A percentile compares a stretch with the other conserved stretches of the same genome.
Evolutionary conservation across 2,329 filamentous ascomycete genomes (phyloP).

Genomic region (Alternaria tenuissima): DNA sequence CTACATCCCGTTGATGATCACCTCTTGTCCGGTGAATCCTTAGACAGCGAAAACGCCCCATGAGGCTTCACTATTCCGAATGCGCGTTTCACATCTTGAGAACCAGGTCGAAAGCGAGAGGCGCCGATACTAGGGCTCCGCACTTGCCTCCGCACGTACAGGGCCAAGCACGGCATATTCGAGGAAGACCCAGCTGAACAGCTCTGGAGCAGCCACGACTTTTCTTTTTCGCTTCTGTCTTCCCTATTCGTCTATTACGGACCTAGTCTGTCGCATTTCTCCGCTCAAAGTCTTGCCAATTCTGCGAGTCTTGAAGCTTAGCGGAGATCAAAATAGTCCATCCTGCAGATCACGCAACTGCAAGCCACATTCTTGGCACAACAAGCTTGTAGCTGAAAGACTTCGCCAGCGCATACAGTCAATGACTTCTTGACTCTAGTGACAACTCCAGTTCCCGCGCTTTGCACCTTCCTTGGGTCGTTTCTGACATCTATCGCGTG

Average conservation of each 20-base stretch:
- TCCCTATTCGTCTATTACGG: conserved; percentile 5
- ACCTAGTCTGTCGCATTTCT: not conserved
- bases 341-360: conserved; percentile 1
- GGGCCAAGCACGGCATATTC: conserved; percentile 3
- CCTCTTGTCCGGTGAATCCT: not conserved
- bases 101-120: not conserved
- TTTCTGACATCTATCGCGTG: not conserved
- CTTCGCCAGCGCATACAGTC: not conserved
- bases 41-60: not conserved
- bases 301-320: conserved; percentile 10
- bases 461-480: not conserved
- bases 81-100: not conserved
- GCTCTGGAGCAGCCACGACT: conserved; percentile 29
- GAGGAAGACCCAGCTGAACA: conserved; percentile 21
- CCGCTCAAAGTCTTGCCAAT: conserved; percentile 8
- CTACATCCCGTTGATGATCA: not conserved
- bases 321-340: conserved; percentile 3
- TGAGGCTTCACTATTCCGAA: not conserved
- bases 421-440: not conserved
- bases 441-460: not conserved
- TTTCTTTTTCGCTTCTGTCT: conserved; percentile 17
- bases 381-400: conserved; percentile 4
- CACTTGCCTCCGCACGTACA: conserved; percentile 1
- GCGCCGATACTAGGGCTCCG: not conserved
- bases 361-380: not conserved